These are phyloP conservation scores for Pseudonitzschia multiseries DNA, from an alignment of 108 stramenopile species.

Conservation along the genomic window DNA sequence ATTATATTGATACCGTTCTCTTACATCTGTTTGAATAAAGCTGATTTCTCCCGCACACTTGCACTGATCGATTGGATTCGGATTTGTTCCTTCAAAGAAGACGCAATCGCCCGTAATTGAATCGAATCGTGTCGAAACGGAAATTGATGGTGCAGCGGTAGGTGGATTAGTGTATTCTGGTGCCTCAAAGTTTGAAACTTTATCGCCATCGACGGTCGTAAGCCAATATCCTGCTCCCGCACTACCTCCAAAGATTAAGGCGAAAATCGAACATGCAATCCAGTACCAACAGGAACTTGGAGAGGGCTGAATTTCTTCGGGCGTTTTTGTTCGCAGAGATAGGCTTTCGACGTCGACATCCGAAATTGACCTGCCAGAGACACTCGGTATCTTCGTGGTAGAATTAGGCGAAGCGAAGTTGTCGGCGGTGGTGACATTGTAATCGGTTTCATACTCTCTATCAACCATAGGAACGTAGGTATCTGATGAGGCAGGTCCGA, in stretches of 20 bases:
- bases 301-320: conserved; percentile 11
- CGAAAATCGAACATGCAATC: conserved; percentile 15
- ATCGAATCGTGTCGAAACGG: conserved; percentile 20
- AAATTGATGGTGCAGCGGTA: conserved; percentile 27
- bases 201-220: conserved; percentile 13
- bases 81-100: conserved; percentile 16
- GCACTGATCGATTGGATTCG: conserved; percentile 43
- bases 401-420: too few species aligned
- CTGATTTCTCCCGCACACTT: conserved; percentile 33
- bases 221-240: conserved; percentile 32
- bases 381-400: too few species aligned
- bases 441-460: background rate
- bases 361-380: background rate
- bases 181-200: conserved; percentile 2
- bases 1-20: conserved; percentile 27
- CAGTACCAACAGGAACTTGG: conserved; percentile 26
- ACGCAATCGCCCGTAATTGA: conserved; percentile 28
- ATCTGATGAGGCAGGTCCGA: background rate
- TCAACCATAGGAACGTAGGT: background rate
- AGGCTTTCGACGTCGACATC: background rate
- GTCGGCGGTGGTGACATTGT: background rate
- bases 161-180: conserved; percentile 19
- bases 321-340: background rate
- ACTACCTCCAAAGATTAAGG: conserved; percentile 15
- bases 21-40: conserved; percentile 36